Base-by-base conservation (phyloP, 225 moss, liverwort and hornwort species). In the Pseudisothecium myosuroides region DNA sequence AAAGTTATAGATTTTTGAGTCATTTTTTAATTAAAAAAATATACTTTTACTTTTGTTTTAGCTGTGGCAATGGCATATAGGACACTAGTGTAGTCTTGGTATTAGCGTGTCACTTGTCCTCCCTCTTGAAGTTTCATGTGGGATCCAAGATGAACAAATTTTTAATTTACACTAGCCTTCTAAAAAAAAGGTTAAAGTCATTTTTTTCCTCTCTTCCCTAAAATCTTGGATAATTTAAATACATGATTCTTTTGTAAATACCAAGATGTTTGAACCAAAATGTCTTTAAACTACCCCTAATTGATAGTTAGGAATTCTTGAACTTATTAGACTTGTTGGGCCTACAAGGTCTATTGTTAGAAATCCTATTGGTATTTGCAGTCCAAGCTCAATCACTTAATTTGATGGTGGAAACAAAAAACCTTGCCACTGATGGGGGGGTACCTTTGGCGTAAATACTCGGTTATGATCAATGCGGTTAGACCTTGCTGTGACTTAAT, bases 401-500 rank as follows among this genome's bases (percentile, higher is more conserved):
- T 41, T 21, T 71, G 14, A 41, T 71, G 5, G 41, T 3, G 10
- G 5, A 24, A 69, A 23, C 4, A 24, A 14, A 69, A 69, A 39
- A 69, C 1, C 8, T 39, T 4, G 24, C 39, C 24, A 23, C 0
- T 23, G 0, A 68, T 0, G 4, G 2, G 2, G 12, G 4, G 2
- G 12, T 0, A 13, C 39, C 15, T 1, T 41, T 41, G 15, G 5
- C 5, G 0, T 39, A 15, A 27, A 16, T 43, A 0, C 17, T 71
- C 0, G 3, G 0, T 1, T 27, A 27, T 71, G 3, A 5, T 36
- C 5, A 36, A 3, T 36, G 5, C 0, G 3, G 10, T 22, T 36
- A 66, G 6, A 36, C 36, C 20, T 64, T 5, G 1, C 9, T 34
- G 5, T 0, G 0, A 66, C 11, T 65, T 65, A 65, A 36, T 9